A percentile compares a stretch with the other conserved stretches of the same genome.
Evolutionary conservation across 306 rosid species (phyloP).

Genomic region (Corylus avellana): DNA sequence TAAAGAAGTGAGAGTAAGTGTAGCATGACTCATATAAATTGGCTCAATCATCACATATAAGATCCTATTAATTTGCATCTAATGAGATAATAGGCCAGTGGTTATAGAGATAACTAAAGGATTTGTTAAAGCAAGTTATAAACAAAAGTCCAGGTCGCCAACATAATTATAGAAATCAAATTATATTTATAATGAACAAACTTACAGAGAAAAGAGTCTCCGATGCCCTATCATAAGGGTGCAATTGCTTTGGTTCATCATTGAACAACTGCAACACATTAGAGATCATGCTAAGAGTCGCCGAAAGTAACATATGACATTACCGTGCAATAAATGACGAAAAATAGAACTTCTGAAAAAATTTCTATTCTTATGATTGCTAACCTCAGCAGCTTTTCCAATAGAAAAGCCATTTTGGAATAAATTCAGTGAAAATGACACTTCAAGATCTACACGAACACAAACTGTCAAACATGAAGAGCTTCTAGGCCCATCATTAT

Average conservation of each 20-base stretch:
- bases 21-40: neutral
- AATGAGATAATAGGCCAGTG: neutral
- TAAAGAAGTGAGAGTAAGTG: no score
- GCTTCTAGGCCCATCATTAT: neutral
- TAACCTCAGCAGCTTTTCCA: conserved; percentile 40
- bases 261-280: conserved; percentile 28
- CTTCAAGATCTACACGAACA: conserved; percentile 43
- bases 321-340: neutral
- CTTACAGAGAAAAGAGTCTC: conserved; percentile 42
- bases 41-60: neutral
- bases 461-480: conserved; percentile 11
- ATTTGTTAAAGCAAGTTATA: neutral
- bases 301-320: neutral
- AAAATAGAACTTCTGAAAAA: neutral
- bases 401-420: conserved; percentile 39
- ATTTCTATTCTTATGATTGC: conserved; percentile 1
- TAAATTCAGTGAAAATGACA: conserved; percentile 38
- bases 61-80: neutral
- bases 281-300: conserved; percentile 1
- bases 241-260: conserved; percentile 29
- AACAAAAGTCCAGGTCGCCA: neutral
- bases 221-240: conserved; percentile 39
- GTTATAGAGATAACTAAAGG: neutral
- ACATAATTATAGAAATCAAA: neutral
- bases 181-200: conserved; percentile 2